phyloP scores from a whole-genome alignment of 1,284 basidiomycete genomes.

The Ceratobasidium sp. region DNA sequence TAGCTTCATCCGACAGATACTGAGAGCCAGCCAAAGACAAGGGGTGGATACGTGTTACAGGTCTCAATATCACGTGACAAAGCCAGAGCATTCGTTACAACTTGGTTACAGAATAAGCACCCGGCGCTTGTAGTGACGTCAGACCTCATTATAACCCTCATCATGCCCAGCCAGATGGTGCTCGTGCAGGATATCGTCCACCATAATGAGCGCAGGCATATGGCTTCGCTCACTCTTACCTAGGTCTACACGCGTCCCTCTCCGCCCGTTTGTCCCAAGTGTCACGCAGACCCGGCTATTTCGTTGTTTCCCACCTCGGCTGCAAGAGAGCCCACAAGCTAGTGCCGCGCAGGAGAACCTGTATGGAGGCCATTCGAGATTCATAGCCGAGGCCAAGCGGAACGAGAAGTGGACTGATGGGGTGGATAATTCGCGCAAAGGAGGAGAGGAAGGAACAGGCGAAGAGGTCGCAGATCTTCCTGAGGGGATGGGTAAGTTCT shows the following conservation, averaged over 20 bases:
- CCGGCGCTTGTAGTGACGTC: conserved; percentile 31
- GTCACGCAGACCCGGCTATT: not conserved
- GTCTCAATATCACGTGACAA: no score
- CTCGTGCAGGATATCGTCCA: not conserved
- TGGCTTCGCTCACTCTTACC: not conserved
- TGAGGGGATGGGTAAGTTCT: conserved; percentile 28
- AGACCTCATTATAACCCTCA: conserved; percentile 30
- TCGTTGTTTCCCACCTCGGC: conserved; percentile 14
- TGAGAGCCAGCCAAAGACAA: no score
- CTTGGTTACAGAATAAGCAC: conserved; percentile 7
- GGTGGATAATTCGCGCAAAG: conserved; percentile 35
- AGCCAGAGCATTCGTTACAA: no score
- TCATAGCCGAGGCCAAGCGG: conserved; percentile 62
- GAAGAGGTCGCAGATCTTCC: conserved; percentile 37
- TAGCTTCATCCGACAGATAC: no score
- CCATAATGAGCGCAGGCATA: conserved; percentile 26
- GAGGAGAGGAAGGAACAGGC: conserved; percentile 25
- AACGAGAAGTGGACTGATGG: conserved; percentile 59
- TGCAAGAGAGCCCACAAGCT: conserved; percentile 1
- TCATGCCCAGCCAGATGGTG: not conserved
- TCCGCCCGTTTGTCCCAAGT: not conserved
- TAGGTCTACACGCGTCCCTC: not conserved
- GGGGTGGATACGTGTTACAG: no score
- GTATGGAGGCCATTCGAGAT: conserved; percentile 63
- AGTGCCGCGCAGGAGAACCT: conserved; percentile 53